These are phyloP conservation scores for Albophoma yamanashiensis DNA, from an alignment of 2,329 filamentous ascomycete genomes.

Conservation along the genomic window DNA sequence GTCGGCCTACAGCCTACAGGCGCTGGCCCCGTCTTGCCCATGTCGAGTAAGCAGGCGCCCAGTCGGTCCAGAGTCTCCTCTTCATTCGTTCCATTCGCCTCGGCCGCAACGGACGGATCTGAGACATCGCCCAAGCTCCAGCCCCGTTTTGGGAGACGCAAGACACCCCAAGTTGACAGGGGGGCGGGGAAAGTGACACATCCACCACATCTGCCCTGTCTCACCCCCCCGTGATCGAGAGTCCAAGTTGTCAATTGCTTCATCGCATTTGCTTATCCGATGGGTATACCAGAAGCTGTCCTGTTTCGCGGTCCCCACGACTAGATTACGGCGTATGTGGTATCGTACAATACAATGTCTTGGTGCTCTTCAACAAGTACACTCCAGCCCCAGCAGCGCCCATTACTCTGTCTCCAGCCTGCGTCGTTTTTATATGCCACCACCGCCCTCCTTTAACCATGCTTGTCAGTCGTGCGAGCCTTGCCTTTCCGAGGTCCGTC, in stretches of 20 bases:
- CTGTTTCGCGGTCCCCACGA: neutral
- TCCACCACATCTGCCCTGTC: neutral
- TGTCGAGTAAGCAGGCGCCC: neutral
- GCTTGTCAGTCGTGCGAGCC: neutral
- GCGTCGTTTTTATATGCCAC: neutral
- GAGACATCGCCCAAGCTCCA: conserved; percentile 1
- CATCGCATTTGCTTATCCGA: neutral
- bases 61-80: neutral
- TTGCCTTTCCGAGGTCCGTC: neutral
- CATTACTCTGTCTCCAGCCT: neutral
- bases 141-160: neutral
- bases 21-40: neutral
- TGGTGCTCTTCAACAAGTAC: neutral
- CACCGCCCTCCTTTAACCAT: neutral
- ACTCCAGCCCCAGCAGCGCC: neutral
- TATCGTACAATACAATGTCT: conserved; percentile 1
- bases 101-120: neutral
- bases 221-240: neutral
- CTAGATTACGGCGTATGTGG: conserved; percentile 1
- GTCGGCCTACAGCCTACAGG: neutral
- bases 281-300: neutral
- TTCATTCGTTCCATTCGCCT: neutral
- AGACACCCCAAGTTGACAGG: neutral
- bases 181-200: neutral
- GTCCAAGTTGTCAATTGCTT: neutral